Evolutionary conservation across 805 yeast genomes (phyloP).

Genomic region (Myxozyma mucilagina): DNA sequence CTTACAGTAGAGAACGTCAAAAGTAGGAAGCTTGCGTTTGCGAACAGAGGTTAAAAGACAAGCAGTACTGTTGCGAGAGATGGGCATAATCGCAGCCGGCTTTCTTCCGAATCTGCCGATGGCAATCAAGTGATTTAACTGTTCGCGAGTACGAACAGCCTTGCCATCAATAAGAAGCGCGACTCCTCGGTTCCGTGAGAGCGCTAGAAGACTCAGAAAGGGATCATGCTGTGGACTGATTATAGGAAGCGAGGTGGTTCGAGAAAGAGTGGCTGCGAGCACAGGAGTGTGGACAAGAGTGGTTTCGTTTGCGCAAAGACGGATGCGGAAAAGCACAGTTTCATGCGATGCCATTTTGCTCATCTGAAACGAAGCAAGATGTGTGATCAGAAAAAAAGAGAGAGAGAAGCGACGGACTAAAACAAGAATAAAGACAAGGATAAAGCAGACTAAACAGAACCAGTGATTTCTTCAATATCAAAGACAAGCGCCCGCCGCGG

Average conservation of each 20-base stretch:
- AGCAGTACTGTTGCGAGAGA: background rate
- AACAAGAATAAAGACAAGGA: background rate
- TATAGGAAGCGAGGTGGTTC: conserved; percentile 26
- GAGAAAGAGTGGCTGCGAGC: conserved; percentile 21
- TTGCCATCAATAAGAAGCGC: conserved; percentile 21
- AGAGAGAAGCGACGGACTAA: background rate
- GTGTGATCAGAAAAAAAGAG: background rate
- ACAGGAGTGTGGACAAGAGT: conserved; percentile 15
- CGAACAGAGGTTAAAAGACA: background rate
- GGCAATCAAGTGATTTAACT: conserved; percentile 27
- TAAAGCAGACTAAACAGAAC: too few relatives aligned
- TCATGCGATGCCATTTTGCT: conserved; percentile 14
- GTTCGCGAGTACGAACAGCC: conserved; percentile 26
- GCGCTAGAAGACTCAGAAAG: conserved; percentile 6
- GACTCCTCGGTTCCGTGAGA: conserved; percentile 16
- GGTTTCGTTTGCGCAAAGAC: conserved; percentile 9
- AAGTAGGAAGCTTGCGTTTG: conserved; percentile 11
- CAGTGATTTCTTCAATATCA: too few relatives aligned
- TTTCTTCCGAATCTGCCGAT: conserved; percentile 24
- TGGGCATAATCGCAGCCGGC: conserved; percentile 13
- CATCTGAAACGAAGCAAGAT: background rate
- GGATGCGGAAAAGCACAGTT: conserved; percentile 23
- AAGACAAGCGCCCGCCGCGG: too few relatives aligned
- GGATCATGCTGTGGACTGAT: conserved; percentile 17
- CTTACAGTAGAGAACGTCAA: conserved; percentile 24